Percentiles rank a stretch among this genome's conserved stretches.
These are phyloP conservation scores for Xylaria hypoxylon DNA, from an alignment of 2,329 filamentous ascomycete species.

Conservation along the genomic window DNA sequence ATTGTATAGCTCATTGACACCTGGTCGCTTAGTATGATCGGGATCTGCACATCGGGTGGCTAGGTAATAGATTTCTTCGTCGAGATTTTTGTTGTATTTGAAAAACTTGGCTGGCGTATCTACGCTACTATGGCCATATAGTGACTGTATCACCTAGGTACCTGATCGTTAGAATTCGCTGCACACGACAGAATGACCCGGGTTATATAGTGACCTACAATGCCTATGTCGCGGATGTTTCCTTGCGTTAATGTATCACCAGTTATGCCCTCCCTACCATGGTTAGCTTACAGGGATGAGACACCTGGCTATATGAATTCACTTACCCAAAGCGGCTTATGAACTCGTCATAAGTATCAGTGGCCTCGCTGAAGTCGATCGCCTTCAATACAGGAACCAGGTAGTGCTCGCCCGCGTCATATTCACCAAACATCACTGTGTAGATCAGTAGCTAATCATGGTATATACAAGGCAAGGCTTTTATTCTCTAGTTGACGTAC, in stretches of 20 bases:
- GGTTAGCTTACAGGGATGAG: not conserved
- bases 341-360: not conserved
- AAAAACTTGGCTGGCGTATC: not conserved
- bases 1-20: not conserved
- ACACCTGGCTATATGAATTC: not conserved
- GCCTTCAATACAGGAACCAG: not conserved
- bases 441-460: not conserved
- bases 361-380: slow-evolving; percentile 1
- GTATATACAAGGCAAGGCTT: not conserved
- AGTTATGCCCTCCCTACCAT: not conserved
- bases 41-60: not conserved
- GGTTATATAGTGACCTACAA: not conserved
- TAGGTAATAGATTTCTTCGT: not conserved
- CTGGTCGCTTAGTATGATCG: not conserved
- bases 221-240: not conserved
- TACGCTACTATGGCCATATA: not conserved
- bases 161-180: not conserved
- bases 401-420: not conserved
- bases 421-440: not conserved
- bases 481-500: not conserved
- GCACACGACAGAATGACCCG: not conserved
- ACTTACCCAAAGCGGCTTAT: not conserved
- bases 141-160: not conserved
- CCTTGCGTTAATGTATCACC: not conserved
- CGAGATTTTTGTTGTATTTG: not conserved